These are phyloP conservation scores for Tagetes erecta DNA, from an alignment of 129 eudicot species.

Conservation along the genomic window DNA sequence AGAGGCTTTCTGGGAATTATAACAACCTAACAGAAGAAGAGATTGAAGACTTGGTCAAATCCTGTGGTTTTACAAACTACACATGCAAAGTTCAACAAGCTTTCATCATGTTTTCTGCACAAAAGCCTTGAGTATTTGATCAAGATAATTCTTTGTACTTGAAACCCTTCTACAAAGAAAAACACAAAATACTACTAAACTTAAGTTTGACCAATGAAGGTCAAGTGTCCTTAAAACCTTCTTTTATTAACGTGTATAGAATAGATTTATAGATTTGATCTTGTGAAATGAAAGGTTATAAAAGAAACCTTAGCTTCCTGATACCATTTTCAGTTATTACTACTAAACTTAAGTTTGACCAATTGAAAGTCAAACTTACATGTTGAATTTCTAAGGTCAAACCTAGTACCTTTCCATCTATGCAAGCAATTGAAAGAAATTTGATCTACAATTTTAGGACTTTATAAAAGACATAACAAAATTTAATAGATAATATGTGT, in stretches of 20 bases:
- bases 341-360: neutral
- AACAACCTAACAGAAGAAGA: slow-evolving; percentile 70
- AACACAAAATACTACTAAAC: neutral
- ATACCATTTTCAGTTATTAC: too few species aligned
- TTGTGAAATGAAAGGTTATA: too few species aligned
- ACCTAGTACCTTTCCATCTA: slow-evolving; percentile 9
- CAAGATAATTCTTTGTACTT: neutral
- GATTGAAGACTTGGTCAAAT: slow-evolving; percentile 74
- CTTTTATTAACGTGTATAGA: too few species aligned
- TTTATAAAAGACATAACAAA: neutral
- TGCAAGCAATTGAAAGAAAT: slow-evolving; percentile 11
- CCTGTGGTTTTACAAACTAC: slow-evolving; percentile 87
- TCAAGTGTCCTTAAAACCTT: too few species aligned
- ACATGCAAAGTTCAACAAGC: slow-evolving; percentile 70
- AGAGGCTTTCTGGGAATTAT: slow-evolving; percentile 46
- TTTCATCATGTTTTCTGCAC: slow-evolving; percentile 93
- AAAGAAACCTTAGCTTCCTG: too few species aligned
- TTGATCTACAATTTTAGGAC: neutral
- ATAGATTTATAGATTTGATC: too few species aligned
- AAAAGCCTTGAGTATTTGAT: slow-evolving; percentile 54
- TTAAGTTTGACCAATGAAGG: too few species aligned
- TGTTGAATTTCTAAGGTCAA: neutral
- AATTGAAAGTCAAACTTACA: slow-evolving; percentile 2
- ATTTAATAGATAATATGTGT: neutral
- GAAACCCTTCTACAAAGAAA: neutral